Evolutionary conservation across 106 monocot genomes (phyloP), one percentile per base, ranked within the genome.

Genomic region (Phalaenopsis aphrodite): DNA sequence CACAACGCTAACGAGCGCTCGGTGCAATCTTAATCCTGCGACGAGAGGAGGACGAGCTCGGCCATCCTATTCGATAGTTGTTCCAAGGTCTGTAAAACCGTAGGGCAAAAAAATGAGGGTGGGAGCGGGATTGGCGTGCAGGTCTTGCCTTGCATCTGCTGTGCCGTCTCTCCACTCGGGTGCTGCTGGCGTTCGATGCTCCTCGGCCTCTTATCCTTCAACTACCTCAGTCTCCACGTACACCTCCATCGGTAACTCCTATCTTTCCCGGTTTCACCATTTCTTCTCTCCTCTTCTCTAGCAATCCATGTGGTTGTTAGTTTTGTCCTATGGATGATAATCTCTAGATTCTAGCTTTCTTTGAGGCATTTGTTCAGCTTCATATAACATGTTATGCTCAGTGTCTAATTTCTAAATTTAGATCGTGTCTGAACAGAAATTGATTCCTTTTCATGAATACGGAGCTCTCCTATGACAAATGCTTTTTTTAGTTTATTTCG

Each of bases 131-230:
- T 21, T 58, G 41, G 77, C 56, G 76, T 80, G 83, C 69, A 68
- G 80, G 56, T 55, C 68, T 5, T 67, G 71, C 42, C 80, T 86
- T 38, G 79, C 86, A 24, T 67, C 83, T 49, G 86, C 79, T 82
- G 68, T 83, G 9, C 79, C 80, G 8, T 48, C 77, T 19, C 65
- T 77, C 12, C 61, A 55, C 75, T 30, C 7, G 41, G 47, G 41
- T 24, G 46, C 76, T 5, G 58, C 42, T 19, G 73, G 18, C 41
- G 72, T 81, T 72, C 21, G 82, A 39, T 79, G 85, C 82, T 82
- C 83, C 76, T 82, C 85, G 17, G 43, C 57, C 36, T 46, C 85
- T n/a, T 47, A 78, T 42, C 47, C 75, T 43, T 19, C 83, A 8
- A 15, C 83, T 11, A 17, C 42, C 17, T 21, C 82, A 49, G 21